Evolutionary conservation across 208 protist species (phyloP).

Genomic region (Wallacemonas sp.): DNA sequence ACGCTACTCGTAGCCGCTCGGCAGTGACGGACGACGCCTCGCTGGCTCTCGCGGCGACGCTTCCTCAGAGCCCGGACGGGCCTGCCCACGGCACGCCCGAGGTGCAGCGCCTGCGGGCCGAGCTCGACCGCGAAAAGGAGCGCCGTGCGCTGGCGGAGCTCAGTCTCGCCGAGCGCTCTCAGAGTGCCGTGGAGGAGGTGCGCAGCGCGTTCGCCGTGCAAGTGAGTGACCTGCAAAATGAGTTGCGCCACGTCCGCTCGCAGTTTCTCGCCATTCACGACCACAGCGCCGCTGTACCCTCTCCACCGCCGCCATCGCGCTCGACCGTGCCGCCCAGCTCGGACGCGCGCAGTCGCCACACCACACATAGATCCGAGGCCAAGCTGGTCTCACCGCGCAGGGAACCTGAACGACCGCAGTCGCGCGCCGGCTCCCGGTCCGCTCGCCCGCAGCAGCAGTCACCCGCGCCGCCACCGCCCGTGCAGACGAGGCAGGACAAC

Average conservation of each 20-base stretch:
- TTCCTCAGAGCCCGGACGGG: not conserved
- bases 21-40: too few relatives aligned
- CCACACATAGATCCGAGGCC: too few relatives aligned
- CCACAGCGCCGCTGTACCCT: not conserved
- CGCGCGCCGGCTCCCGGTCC: too few relatives aligned
- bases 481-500: too few relatives aligned
- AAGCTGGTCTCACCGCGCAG: too few relatives aligned
- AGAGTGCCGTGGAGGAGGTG: conserved; percentile 18
- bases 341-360: too few relatives aligned
- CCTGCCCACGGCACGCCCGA: too few relatives aligned
- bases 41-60: too few relatives aligned
- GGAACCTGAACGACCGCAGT: too few relatives aligned
- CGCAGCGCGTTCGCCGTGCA: conserved; percentile 27
- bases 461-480: too few relatives aligned
- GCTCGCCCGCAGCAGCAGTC: too few relatives aligned
- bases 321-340: not conserved
- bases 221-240: conserved; percentile 20
- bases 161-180: not conserved
- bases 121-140: conserved; percentile 5
- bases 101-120: conserved; percentile 12
- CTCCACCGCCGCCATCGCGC: not conserved
- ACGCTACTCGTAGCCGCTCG: too few relatives aligned
- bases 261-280: not conserved
- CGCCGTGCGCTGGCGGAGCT: conserved; percentile 12
- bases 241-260: conserved; percentile 13